Conservation (phyloP, 176 grass and related monocot genomes). For the Bothriochloa decipiens region DNA sequence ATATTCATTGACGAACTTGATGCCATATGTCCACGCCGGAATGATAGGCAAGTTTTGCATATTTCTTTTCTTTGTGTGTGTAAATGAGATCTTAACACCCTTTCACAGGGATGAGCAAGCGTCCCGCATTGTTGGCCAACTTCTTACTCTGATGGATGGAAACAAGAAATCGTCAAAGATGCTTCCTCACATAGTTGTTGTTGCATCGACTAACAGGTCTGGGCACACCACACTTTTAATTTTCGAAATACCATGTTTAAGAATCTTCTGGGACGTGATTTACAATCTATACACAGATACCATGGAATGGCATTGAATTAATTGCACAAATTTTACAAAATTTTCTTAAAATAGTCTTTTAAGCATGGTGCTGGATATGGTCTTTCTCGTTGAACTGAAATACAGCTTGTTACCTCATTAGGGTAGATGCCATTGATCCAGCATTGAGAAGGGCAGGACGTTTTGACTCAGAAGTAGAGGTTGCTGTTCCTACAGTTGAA, state of each 20-base stretch:
- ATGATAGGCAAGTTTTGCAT: slow-evolving; percentile 48
- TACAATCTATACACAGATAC: neutral
- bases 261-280: neutral
- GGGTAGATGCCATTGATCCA: slow-evolving; percentile 88
- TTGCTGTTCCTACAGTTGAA: slow-evolving; percentile 74
- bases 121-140: slow-evolving; percentile 83
- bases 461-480: slow-evolving; percentile 90
- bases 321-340: neutral
- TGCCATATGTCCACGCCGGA: slow-evolving; percentile 79
- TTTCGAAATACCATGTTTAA: slow-evolving; percentile 16
- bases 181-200: slow-evolving; percentile 73
- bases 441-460: slow-evolving; percentile 84
- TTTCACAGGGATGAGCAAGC: slow-evolving; percentile 72
- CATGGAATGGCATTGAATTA: neutral
- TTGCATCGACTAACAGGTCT: slow-evolving; percentile 95
- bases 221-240: slow-evolving; percentile 11
- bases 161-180: slow-evolving; percentile 66
- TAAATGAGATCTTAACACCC: neutral
- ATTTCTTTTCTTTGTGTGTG: neutral
- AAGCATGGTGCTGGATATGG: slow-evolving; percentile 1
- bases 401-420: slow-evolving; percentile 36
- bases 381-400: slow-evolving; percentile 6
- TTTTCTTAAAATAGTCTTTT: neutral
- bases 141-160: slow-evolving; percentile 93
- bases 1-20: slow-evolving; percentile 96